Percentiles rank a stretch among this genome's conserved stretches.
Conservation (phyloP, 495 filamentous ascomycete species). For the Penicillium odoratum region DNA sequence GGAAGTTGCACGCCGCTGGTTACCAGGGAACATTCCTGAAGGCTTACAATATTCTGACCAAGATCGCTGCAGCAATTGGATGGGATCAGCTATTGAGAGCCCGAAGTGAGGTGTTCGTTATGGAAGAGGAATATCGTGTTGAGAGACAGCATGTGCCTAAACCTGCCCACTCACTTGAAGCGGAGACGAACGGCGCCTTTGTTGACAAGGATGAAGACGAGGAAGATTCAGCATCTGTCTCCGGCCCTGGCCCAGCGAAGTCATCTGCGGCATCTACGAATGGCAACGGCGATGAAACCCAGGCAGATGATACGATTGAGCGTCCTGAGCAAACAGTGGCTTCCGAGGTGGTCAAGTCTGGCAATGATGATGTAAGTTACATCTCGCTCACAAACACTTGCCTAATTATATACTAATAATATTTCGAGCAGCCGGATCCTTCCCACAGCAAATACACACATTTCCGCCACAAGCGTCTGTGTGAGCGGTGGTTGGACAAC, state of each 20-base stretch:
- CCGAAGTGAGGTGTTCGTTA: slow-evolving; percentile 95
- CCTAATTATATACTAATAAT: slow-evolving; percentile 12
- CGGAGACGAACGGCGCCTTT: slow-evolving; percentile 42
- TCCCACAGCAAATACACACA: slow-evolving; percentile 57
- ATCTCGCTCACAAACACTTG: neutral
- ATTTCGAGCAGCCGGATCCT: slow-evolving; percentile 40
- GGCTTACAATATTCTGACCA: slow-evolving; percentile 90
- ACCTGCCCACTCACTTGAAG: slow-evolving; percentile 48
- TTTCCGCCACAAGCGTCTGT: slow-evolving; percentile 94
- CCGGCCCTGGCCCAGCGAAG: slow-evolving; percentile 32
- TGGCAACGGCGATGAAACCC: slow-evolving; percentile 36
- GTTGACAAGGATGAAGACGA: slow-evolving; percentile 24
- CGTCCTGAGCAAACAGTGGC: slow-evolving; percentile 81
- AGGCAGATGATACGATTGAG: slow-evolving; percentile 56
- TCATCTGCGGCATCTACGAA: slow-evolving; percentile 28
- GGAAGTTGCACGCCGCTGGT: slow-evolving; percentile 80
- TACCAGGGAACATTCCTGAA: slow-evolving; percentile 95
- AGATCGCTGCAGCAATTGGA: slow-evolving; percentile 91
- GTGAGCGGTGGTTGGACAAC: slow-evolving; percentile 97
- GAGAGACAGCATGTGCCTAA: slow-evolving; percentile 75
- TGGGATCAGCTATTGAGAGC: slow-evolving; percentile 95
- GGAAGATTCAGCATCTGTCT: slow-evolving; percentile 36
- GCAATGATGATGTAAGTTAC: slow-evolving; percentile 70
- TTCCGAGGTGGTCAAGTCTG: slow-evolving; percentile 77
- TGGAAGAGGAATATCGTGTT: slow-evolving; percentile 96